Conservation (phyloP, 140 eudicot genomes). For the Flaveria floridana region DNA sequence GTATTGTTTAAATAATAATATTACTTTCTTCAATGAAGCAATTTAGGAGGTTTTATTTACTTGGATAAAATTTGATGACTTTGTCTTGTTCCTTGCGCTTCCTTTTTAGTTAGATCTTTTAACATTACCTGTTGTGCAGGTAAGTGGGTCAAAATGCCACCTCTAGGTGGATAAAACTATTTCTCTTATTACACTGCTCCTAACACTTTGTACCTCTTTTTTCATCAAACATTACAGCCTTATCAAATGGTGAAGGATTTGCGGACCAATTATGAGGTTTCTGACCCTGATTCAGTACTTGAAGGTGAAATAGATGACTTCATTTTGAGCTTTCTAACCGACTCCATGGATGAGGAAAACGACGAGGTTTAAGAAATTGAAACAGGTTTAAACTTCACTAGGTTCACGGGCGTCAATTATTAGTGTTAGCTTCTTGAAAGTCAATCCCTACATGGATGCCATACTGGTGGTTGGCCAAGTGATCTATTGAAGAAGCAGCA, state of each 20-base stretch:
- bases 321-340: conserved; percentile 78
- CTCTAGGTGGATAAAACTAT: background rate
- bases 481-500: background rate
- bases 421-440: background rate
- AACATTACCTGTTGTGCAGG: background rate
- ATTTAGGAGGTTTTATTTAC: no score
- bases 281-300: conserved; percentile 84
- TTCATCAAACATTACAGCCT: conserved; percentile 53
- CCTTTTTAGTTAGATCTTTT: no score
- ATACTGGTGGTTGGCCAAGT: background rate
- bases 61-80: background rate
- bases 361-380: conserved; percentile 30
- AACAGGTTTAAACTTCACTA: background rate
- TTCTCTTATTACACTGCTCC: background rate
- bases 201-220: background rate
- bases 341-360: conserved; percentile 73
- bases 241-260: conserved; percentile 97
- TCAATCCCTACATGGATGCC: background rate
- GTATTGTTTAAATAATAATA: no score
- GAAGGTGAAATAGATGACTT: conserved; percentile 83
- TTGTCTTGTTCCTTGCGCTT: background rate
- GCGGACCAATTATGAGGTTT: conserved; percentile 82
- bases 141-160: background rate
- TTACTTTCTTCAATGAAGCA: no score
- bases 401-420: background rate